Base-by-base conservation (phyloP, 352 stramenopile species). In the Thraustochytrium sp. region DNA sequence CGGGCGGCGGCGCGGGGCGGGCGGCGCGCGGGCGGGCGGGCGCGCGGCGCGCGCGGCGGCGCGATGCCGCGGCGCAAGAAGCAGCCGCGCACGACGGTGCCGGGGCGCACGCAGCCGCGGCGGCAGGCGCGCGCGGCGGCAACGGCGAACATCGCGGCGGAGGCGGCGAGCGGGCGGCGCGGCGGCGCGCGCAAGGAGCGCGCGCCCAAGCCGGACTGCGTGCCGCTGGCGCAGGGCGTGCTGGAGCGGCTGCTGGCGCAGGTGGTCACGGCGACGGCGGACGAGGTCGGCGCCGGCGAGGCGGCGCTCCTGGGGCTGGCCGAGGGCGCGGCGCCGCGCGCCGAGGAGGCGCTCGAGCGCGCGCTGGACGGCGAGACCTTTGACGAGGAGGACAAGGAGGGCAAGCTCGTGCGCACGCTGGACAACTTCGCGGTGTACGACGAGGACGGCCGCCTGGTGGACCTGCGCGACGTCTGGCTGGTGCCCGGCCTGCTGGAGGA, bases 351-450 rank as follows among this genome's bases (percentile, higher is more conserved):
- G 16, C 51, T 59, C 51, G 51, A 59, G 51, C 16, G 51, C 21
- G 16, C n/a, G 26, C 51, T 59, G 16, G 51, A 59, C 21, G 63
- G n/a, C 29, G 37, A 53, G 63, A 34, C 29, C n/a, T 53, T 75
- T 36, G 63, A 75, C 40, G 63, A 75, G 40, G 8, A 16, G 31
- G 63, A 75, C 63, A 75, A 75, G 37, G 13, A 18, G 18, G 68
- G 37, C 11, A 44, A 42, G 23, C 38, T 16, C 21, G 68, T 80
- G 68, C 68, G 53, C 13, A 80, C 68, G 3, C 68, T 80, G 13
- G 44, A 80, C 68, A 53, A 80, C 68, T 80, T 80, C 38, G 68
- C 68, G 4, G 68, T 72, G 18, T 46, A 80, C 48, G 48, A 63
- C 38, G 46, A 64, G 11, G 31, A 46, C 49, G 68, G 31, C 34